Base-by-base conservation (phyloP, 2,329 filamentous ascomycete species). In the Sarocladium brachiariae region DNA sequence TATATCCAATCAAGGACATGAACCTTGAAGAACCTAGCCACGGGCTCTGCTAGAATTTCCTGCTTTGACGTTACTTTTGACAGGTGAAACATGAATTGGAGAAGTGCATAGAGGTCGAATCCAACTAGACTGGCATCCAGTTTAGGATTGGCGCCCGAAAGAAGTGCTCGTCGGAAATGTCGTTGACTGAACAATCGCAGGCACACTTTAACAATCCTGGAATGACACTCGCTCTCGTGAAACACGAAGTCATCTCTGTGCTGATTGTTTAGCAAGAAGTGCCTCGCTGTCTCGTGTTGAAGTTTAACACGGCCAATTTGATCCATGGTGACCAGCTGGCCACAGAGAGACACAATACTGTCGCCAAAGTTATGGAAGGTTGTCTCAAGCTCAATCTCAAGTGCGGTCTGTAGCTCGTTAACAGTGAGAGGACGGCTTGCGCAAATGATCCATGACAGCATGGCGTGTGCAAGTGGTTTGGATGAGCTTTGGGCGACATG, bases 201-300 rank as follows among this genome's bases (percentile, higher is more conserved):
- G 27, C 39, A 43, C 3, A 18, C n/a, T 25, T 16, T 25, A 3
- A 27, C 43, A 19, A 47, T 47, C 14, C 27, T 31, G 18, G 27
- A 21, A 47, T 47, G 24, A 10, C n/a, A 18, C 21, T 33, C 43
- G n/a, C 43, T 19, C 10, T 33, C 43, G 9, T 47, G 13, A 4
- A 47, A 33, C 4, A 16, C 4, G n/a, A 47, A 34, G 25, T 47
- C 25, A 33, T 21, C 9, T 11, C 19, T 33, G 4, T 34, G n/a
- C 11, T 31, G 9, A 8, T 34, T 5, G 25, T 23, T 47, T 14
- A 34, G 9, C 30, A 19, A 63, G 57, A 38, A 65, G 66, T 51
- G 62, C 57, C 50, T 64, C 59, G 66, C 68, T 13, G 69, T 71
- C 48, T 65, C 60, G 54, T 72, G 70, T 19, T 70, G 56, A 58